These are phyloP conservation scores for Brassica napus DNA, from an alignment of 345 rosid genomes.

Conservation along the genomic window Da-Ae NC_063447.1:49146001-49146500, in stretches of 20 bases:
- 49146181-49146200: conserved; percentile 87
- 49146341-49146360: conserved; percentile 66
- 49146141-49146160: conserved; percentile 49
- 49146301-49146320: conserved; percentile 95
- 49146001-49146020: conserved; percentile 85
- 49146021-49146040: conserved; percentile 59
- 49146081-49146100: conserved; percentile 51
- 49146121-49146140: conserved; percentile 46
- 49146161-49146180: conserved; percentile 73
- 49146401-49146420: conserved; percentile 93
- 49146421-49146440: conserved; percentile 88
- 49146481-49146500: conserved; percentile 80
- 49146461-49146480: conserved; percentile 79
- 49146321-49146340: conserved; percentile 86
- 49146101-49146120: conserved; percentile 47
- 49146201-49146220: conserved; percentile 85
- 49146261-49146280: conserved; percentile 91
- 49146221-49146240: conserved; percentile 95
- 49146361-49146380: conserved; percentile 93
- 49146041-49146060: conserved; percentile 53
- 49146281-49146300: conserved; percentile 99
- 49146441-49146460: conserved; percentile 92
- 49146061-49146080: conserved; percentile 68
- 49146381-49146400: conserved; percentile 86
- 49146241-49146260: conserved; percentile 94